Conservation (phyloP, 1,139 yeast species). For the Hyphopichia buzzinii region DNA sequence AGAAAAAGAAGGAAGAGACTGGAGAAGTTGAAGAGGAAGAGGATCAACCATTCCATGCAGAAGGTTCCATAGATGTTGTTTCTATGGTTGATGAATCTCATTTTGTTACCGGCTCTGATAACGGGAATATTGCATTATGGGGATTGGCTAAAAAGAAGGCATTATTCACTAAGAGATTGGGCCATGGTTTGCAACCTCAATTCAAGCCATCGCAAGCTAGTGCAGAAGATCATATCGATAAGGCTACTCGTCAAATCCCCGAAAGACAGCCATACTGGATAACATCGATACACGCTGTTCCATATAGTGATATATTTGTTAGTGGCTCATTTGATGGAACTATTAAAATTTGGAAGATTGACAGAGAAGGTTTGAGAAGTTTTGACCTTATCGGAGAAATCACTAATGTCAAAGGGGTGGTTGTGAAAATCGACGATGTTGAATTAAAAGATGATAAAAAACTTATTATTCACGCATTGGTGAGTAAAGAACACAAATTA, state of each 20-base stretch:
- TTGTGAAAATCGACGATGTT: slow-evolving; percentile 64
- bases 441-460: slow-evolving; percentile 52
- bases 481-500: slow-evolving; percentile 80
- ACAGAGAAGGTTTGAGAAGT: slow-evolving; percentile 54
- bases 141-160: slow-evolving; percentile 89
- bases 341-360: slow-evolving; percentile 74
- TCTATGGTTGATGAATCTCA: slow-evolving; percentile 90
- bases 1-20: slow-evolving; percentile 39
- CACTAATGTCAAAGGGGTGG: slow-evolving; percentile 65
- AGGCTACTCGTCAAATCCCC: slow-evolving; percentile 56
- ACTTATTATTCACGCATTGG: slow-evolving; percentile 60
- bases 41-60: slow-evolving; percentile 46
- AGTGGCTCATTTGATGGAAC: slow-evolving; percentile 88
- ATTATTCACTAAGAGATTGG: slow-evolving; percentile 58
- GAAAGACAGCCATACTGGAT: slow-evolving; percentile 79
- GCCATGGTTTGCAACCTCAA: slow-evolving; percentile 74
- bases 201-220: slow-evolving; percentile 53
- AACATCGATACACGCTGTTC: slow-evolving; percentile 79
- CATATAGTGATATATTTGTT: slow-evolving; percentile 81
- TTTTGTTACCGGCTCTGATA: slow-evolving; percentile 93
- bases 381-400: slow-evolving; percentile 57
- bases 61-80: slow-evolving; percentile 90
- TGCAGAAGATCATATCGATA: slow-evolving; percentile 54
- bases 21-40: slow-evolving; percentile 31
- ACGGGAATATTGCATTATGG: slow-evolving; percentile 88